Percentiles rank a stretch among this genome's conserved stretches.
These are phyloP conservation scores for Ustanciosporium gigantosporum DNA, from an alignment of 1,284 basidiomycete species.

Conservation along the genomic window DNA sequence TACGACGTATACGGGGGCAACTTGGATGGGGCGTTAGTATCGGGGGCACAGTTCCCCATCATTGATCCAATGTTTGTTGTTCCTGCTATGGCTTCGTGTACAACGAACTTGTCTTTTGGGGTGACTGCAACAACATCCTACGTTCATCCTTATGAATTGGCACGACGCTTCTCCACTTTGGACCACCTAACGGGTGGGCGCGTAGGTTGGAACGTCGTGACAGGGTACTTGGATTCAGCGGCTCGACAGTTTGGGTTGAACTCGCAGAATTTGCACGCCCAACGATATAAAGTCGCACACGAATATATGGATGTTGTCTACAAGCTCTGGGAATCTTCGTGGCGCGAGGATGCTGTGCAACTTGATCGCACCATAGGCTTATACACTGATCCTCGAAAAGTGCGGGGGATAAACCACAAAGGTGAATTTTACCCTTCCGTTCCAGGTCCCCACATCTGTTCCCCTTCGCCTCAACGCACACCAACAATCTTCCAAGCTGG, in stretches of 20 bases:
- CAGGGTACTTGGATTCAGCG: slow-evolving; percentile 59
- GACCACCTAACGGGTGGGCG: slow-evolving; percentile 62
- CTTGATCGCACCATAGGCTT: slow-evolving; percentile 42
- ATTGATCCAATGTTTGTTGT: slow-evolving; percentile 50
- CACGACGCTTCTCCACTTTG: slow-evolving; percentile 59
- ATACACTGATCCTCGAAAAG: slow-evolving; percentile 52
- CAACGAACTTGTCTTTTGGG: slow-evolving; percentile 51
- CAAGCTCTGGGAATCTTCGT: slow-evolving; percentile 62
- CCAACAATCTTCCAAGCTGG: slow-evolving; percentile 62
- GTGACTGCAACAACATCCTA: slow-evolving; percentile 54
- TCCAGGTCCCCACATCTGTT: slow-evolving; percentile 59
- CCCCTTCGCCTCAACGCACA: slow-evolving; percentile 58
- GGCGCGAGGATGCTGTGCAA: slow-evolving; percentile 60
- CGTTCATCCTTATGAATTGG: slow-evolving; percentile 60
- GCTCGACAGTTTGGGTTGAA: slow-evolving; percentile 56
- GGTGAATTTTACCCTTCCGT: slow-evolving; percentile 56
- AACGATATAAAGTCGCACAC: slow-evolving; percentile 52
- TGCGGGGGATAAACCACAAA: slow-evolving; percentile 58
- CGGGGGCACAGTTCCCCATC: slow-evolving; percentile 55
- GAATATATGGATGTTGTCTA: slow-evolving; percentile 59
- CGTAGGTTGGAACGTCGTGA: slow-evolving; percentile 61
- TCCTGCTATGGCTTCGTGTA: slow-evolving; percentile 50
- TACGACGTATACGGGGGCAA: slow-evolving; percentile 52
- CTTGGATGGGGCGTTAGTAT: slow-evolving; percentile 43
- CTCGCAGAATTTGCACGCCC: slow-evolving; percentile 50